phyloP scores from a whole-genome alignment of 108 stramenopile genomes.

The Nannochloropsis oceanica region DNA sequence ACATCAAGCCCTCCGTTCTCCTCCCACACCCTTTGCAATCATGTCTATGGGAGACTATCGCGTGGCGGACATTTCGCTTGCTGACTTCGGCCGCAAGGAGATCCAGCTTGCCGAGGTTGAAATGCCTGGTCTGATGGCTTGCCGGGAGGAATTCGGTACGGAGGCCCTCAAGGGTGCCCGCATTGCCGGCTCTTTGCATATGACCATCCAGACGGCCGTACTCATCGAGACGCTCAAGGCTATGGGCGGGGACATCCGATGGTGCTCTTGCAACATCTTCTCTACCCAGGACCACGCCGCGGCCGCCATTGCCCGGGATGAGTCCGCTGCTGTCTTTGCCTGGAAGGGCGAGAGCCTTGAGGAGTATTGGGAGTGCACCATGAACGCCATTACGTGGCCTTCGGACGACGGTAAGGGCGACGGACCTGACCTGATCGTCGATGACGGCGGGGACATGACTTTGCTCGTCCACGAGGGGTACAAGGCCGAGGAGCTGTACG shows the following conservation, averaged over 20 bases:
- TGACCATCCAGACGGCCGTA: conserved; percentile 99
- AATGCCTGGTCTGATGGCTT: conserved; percentile 99
- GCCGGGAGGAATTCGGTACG: conserved; percentile 72
- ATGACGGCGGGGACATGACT: conserved; percentile 99
- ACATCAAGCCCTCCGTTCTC: neutral
- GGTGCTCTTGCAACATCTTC: conserved; percentile 99
- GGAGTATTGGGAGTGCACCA: conserved; percentile 99
- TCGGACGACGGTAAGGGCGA: conserved; percentile 95
- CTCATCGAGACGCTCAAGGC: conserved; percentile 95
- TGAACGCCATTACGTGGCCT: conserved; percentile 87
- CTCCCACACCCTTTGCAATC: conserved; percentile 14
- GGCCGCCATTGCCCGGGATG: conserved; percentile 95
- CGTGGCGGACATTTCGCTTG: conserved; percentile 97
- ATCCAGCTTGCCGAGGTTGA: conserved; percentile 97
- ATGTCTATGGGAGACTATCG: conserved; percentile 96
- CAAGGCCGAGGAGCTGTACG: conserved; percentile 93
- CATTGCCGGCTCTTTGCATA: conserved; percentile 92
- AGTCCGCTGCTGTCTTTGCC: conserved; percentile 93
- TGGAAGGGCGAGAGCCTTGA: conserved; percentile 99
- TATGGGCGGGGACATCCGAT: conserved; percentile 91
- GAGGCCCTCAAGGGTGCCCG: conserved; percentile 67
- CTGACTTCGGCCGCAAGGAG: conserved; percentile 99
- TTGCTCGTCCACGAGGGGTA: conserved; percentile 98
- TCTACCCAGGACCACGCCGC: conserved; percentile 99
- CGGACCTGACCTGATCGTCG: conserved; percentile 95